Conservation (phyloP, 345 rosid species). For the Punica granatum region DNA sequence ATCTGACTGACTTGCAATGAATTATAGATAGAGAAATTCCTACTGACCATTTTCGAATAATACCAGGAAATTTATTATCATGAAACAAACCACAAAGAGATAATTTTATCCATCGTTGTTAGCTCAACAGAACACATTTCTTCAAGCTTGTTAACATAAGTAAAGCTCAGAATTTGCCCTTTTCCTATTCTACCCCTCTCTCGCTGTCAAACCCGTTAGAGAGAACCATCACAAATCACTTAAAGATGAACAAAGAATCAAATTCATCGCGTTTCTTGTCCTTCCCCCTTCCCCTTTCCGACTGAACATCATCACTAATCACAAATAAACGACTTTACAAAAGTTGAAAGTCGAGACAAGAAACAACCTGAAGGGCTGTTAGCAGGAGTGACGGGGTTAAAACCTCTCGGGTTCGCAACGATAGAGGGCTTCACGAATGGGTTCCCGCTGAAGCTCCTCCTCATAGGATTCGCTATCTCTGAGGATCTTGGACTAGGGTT, state of each 20-base stretch:
- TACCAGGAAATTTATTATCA: not conserved
- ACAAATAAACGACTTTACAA: not conserved
- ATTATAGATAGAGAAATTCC: not conserved
- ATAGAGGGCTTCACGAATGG: constrained; percentile 47
- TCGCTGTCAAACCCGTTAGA: not conserved
- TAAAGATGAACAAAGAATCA: not conserved
- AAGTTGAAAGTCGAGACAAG: not conserved
- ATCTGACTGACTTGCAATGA: too few relatives aligned
- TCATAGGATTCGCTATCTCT: constrained; percentile 42
- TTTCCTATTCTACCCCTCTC: not conserved
- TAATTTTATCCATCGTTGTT: not conserved
- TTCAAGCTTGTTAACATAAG: not conserved
- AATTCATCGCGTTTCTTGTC: not conserved
- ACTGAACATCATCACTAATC: not conserved
- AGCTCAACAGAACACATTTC: constrained; percentile 1
- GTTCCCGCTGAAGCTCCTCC: constrained; percentile 59
- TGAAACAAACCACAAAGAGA: not conserved
- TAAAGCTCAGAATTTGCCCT: not conserved
- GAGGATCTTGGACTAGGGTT: constrained; percentile 50
- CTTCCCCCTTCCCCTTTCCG: not conserved
- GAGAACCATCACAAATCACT: not conserved
- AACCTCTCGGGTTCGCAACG: constrained; percentile 29
- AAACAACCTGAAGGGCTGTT: constrained; percentile 55
- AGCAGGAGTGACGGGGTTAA: constrained; percentile 44
- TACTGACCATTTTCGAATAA: not conserved